Percentiles rank a stretch among this genome's conserved stretches.
Conservation (phyloP, 2,329 filamentous ascomycete genomes). For the Colletotrichum sp. region DNA sequence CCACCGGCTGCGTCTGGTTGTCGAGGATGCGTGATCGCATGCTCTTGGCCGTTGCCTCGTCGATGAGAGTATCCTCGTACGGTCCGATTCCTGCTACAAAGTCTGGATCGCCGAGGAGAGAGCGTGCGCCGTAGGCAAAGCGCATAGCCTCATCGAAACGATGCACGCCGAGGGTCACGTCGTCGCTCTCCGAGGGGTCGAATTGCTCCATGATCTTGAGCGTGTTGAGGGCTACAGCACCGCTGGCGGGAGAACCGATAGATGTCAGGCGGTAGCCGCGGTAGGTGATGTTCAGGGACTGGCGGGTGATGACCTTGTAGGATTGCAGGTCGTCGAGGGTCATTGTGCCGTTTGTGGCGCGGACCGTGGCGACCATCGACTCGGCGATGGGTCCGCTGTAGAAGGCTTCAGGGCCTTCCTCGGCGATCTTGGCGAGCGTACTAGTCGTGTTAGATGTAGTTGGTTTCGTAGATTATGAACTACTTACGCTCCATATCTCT, state of each 20-base stretch:
- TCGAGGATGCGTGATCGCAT: slow-evolving; percentile 76
- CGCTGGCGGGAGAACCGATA: slow-evolving; percentile 78
- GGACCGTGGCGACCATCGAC: slow-evolving; percentile 73
- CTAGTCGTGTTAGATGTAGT: slow-evolving; percentile 21
- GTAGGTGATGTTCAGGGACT: slow-evolving; percentile 69
- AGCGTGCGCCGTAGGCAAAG: slow-evolving; percentile 83
- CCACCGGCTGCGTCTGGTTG: slow-evolving; percentile 70
- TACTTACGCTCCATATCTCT: slow-evolving; percentile 70
- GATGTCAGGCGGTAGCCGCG: slow-evolving; percentile 73
- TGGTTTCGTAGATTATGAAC: not conserved
- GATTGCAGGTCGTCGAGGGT: slow-evolving; percentile 76
- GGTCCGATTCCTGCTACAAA: slow-evolving; percentile 69
- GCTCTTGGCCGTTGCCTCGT: slow-evolving; percentile 58
- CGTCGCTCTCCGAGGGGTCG: slow-evolving; percentile 54
- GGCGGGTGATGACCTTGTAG: slow-evolving; percentile 72
- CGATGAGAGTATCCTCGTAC: slow-evolving; percentile 74
- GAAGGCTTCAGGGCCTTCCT: slow-evolving; percentile 74
- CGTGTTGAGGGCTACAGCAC: slow-evolving; percentile 74
- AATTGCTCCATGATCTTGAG: slow-evolving; percentile 88
- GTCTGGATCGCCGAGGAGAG: slow-evolving; percentile 81
- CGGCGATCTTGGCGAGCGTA: slow-evolving; percentile 79
- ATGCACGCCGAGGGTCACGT: slow-evolving; percentile 75
- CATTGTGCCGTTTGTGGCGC: slow-evolving; percentile 80
- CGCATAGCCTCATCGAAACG: slow-evolving; percentile 87
- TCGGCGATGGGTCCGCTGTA: slow-evolving; percentile 79